Evolutionary conservation across 257 asterid species (phyloP), one percentile per base, ranked within the genome.

Genomic region (Striga asiatica): DNA sequence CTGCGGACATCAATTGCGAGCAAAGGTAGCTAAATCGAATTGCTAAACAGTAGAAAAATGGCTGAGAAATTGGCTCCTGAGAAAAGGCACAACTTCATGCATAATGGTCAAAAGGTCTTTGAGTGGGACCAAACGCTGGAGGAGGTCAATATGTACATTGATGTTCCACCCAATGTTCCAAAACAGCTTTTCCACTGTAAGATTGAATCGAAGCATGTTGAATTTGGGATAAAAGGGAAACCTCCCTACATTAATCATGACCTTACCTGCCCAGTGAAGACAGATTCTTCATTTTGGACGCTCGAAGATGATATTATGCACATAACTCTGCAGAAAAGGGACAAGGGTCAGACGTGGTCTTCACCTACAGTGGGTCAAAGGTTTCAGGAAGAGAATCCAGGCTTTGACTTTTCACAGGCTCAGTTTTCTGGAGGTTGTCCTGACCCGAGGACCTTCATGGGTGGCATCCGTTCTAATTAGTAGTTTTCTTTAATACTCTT

Each of bases 81-180:
- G n/a, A n/a, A n/a, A n/a, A n/a, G n/a, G n/a, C n/a, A n/a, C n/a
- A n/a, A n/a, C n/a, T n/a, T n/a, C n/a, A n/a, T n/a, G n/a, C n/a
- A n/a, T n/a, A n/a, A n/a, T n/a, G 98, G 94, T 50, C 85, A 84
- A 80, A 84, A 84, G 75, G 95, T 91, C 58, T 91, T 91, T 18
- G 95, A 91, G 25, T 91, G 98, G 98, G 98, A 91, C 60, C 98
- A 91, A 69, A 91, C 95, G 42, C 77, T 91, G 64, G 98, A 91
- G 56, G 98, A 91, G 69, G 93, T 84, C 71, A 91, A 91, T 63
- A 82, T 91, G 69, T 91, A 87, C 82, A 81, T 91, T 48, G 72
- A 65, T 4, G 88, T 87, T 48, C 98, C 96, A 10, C 74, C 78
- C 14, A 71, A 80, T 70, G 94, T 91, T 61, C 94, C 96, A 1